Conservation (phyloP, 208 protist species). For the Plasmodiophora brassicae region DNA sequence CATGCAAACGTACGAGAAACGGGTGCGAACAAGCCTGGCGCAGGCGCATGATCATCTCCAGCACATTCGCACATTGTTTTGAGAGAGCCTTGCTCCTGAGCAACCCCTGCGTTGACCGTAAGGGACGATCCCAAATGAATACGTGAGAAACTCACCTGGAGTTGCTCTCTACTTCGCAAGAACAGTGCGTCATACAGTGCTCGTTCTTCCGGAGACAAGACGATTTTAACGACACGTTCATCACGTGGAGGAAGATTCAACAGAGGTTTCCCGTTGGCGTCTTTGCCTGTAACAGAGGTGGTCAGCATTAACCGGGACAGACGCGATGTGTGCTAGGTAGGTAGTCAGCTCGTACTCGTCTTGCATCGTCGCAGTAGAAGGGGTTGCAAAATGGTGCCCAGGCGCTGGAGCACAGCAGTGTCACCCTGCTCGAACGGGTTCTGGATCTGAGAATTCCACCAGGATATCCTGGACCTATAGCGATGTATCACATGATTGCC, state of each 20-base stretch:
- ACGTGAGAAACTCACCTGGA: not conserved
- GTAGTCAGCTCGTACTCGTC: too few relatives aligned
- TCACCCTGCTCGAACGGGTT: not conserved
- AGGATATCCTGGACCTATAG: not conserved
- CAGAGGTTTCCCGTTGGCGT: not conserved
- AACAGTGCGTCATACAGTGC: not conserved
- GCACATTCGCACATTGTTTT: not conserved
- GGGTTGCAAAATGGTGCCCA: conserved; percentile 1
- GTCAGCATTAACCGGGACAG: too few relatives aligned
- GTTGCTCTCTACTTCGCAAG: not conserved
- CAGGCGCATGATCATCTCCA: conserved; percentile 9
- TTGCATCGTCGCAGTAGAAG: conserved; percentile 1
- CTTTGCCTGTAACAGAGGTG: too few relatives aligned
- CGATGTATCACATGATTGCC: not conserved
- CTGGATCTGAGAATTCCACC: conserved; percentile 9
- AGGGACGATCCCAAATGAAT: too few relatives aligned
- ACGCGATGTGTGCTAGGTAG: too few relatives aligned
- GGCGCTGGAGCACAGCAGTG: not conserved
- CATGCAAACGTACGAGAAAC: too few relatives aligned
- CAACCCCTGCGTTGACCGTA: too few relatives aligned
- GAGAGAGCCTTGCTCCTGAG: too few relatives aligned
- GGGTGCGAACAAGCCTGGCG: not conserved
- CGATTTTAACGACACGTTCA: not conserved
- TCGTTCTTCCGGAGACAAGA: not conserved
- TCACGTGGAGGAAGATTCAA: not conserved